Percentiles rank a stretch among this genome's conserved stretches.
phyloP scores from a whole-genome alignment of 192 early-diverging fungal species.

The Gorgonomyces haynaldii region DNA sequence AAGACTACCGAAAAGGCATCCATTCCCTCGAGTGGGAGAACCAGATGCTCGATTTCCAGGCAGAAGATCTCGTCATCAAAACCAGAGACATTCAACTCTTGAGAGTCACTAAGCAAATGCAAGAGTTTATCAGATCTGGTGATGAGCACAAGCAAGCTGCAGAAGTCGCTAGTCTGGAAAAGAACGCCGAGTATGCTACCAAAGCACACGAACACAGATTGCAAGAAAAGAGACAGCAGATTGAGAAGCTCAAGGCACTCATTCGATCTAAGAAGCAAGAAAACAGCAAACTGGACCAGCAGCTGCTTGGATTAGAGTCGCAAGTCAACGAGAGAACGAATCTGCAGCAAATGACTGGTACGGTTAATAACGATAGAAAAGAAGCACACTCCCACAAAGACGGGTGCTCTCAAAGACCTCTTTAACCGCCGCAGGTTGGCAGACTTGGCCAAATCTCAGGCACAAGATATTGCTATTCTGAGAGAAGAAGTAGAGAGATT shows the following conservation, averaged over 20 bases:
- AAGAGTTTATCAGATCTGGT: conserved; percentile 46
- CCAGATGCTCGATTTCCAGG: conserved; percentile 53
- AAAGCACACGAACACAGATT: conserved; percentile 38
- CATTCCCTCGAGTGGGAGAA: conserved; percentile 56
- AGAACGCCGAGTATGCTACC: conserved; percentile 34
- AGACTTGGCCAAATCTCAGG: conserved; percentile 47
- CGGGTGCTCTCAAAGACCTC: conserved; percentile 27
- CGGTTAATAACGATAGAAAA: background rate
- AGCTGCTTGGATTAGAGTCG: conserved; percentile 16
- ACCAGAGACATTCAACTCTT: conserved; percentile 51
- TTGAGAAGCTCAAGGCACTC: conserved; percentile 23
- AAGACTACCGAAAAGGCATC: conserved; percentile 50
- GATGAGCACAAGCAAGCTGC: conserved; percentile 39
- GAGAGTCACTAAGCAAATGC: conserved; percentile 52
- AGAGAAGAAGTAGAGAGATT: conserved; percentile 44
- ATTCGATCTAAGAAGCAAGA: conserved; percentile 29
- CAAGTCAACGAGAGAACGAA: conserved; percentile 31
- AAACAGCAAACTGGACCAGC: conserved; percentile 28
- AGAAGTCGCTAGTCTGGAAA: conserved; percentile 41
- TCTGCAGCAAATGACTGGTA: conserved; percentile 33
- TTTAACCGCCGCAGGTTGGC: conserved; percentile 32
- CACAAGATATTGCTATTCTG: conserved; percentile 51
- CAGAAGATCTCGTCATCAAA: conserved; percentile 39
- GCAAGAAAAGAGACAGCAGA: conserved; percentile 19
- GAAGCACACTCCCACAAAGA: conserved; percentile 5